Conservation (phyloP, 495 filamentous ascomycete species). For the Lasiosphaeriaceae sp. region DNA sequence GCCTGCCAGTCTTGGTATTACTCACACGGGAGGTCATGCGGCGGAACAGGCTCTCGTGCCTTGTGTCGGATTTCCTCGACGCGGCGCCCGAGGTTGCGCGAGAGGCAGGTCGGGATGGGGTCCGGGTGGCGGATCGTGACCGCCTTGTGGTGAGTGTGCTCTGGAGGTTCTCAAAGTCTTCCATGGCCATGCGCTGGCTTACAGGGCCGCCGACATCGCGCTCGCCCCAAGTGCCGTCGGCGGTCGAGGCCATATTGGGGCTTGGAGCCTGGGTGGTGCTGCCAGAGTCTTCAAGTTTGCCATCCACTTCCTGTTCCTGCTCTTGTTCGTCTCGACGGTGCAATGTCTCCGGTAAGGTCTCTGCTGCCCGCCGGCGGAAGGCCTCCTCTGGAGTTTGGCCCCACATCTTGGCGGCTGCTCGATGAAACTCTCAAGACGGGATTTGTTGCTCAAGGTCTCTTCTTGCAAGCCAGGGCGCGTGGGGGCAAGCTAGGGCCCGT, state of each 20-base stretch:
- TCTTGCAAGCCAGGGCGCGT: not conserved
- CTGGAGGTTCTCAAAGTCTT: conserved; percentile 66
- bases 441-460: not conserved
- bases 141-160: conserved; percentile 28
- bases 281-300: not conserved
- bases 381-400: conserved; percentile 11
- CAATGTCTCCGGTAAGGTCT: conserved; percentile 16
- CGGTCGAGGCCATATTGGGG: conserved; percentile 6
- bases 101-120: not conserved
- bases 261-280: conserved; percentile 13
- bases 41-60: conserved; percentile 16
- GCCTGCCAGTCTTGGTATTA: conserved; percentile 7
- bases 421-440: not conserved
- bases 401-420: conserved; percentile 6
- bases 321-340: conserved; percentile 21
- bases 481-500: no score
- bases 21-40: conserved; percentile 18
- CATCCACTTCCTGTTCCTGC: not conserved
- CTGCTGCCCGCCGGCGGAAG: conserved; percentile 18
- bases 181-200: conserved; percentile 60
- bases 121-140: not conserved
- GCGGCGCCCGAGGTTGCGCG: conserved; percentile 3
- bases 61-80: conserved; percentile 9
- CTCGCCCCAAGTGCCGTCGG: conserved; percentile 73
- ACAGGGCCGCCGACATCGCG: conserved; percentile 60